Conservation (phyloP, 179 eudicot species). For the Nepenthes alata region DNA sequence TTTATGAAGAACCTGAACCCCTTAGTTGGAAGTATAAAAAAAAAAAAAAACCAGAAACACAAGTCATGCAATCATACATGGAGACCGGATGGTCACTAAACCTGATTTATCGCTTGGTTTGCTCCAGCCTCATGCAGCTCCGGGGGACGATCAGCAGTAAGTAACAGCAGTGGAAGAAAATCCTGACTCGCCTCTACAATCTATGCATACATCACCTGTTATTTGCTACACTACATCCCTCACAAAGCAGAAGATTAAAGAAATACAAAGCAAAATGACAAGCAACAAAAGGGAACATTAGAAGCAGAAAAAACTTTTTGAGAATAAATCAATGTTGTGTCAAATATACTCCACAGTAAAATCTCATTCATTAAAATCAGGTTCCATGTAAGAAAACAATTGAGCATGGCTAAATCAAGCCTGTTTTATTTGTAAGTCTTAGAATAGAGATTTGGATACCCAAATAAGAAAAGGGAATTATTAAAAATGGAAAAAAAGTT, state of each 20-base stretch:
- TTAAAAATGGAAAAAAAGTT: background rate
- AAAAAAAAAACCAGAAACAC: background rate
- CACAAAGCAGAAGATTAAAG: background rate
- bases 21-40: background rate
- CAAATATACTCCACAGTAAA: background rate
- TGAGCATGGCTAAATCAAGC: no score
- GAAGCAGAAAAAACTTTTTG: background rate
- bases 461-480: background rate
- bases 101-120: conserved; percentile 97
- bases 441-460: no score
- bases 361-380: background rate
- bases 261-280: background rate
- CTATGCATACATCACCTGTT: conserved; percentile 21
- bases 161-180: conserved; percentile 74
- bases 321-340: background rate
- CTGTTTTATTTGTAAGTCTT: no score
- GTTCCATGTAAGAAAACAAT: no score
- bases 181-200: conserved; percentile 97
- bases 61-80: background rate
- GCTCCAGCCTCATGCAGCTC: conserved; percentile 89
- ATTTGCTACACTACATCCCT: background rate
- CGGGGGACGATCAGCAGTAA: conserved; percentile 95
- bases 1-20: background rate
- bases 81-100: conserved; percentile 7
- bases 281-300: background rate